Base-by-base conservation (phyloP, 2,329 filamentous ascomycete species). In the Blastomyces silverae region DNA sequence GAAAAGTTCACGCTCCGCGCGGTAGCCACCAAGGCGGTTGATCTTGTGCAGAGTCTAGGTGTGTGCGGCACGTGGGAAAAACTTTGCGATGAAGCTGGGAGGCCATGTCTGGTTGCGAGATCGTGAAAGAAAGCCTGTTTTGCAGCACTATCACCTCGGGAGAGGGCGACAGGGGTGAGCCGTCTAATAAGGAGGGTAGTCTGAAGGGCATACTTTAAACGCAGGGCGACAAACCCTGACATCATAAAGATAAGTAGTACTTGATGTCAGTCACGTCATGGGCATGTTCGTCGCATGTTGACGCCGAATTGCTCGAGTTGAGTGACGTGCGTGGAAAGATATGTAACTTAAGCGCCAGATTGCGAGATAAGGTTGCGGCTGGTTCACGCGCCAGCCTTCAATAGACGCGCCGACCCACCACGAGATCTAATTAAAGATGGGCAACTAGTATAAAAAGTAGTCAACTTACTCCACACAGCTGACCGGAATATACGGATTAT, bases 91-190 rank as follows among this genome's bases (percentile, higher is more conserved):
- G 58, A 44, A 2, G 7, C 31, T n/a, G 55, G 34, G 31, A 25
- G 39, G 22, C 25, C 22, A 61, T 61, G 22, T 61, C 22, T 61
- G 58, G 58, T 61, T 61, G 58, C 42, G 57, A 59, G 39, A 46
- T 25, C 1, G 1, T n/a, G 44, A 4, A 48, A 6, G 37, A 44
- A 46, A 46, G 57, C 34, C 10, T 56, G 53, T 46, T 59, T 59
- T 59, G 57, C 34, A 39, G 56, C 34, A 3, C 50, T 4, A 0
- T 22, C 11, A 13, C 22, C 11, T 10, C 50, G 4, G 25, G 8
- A 8, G 8, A 25, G 15, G 17, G 39, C 28, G 39, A 10, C 4
- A 7, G 15, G 57, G 57, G 22, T 8, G 55, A 57, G 15, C 42
- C 39, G 58, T 48, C 58, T 31, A 46, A 62, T 20, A 31, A 11